Conservation (phyloP, 1,284 basidiomycete genomes). For the Cutaneotrichosporon cavernicola region DNA sequence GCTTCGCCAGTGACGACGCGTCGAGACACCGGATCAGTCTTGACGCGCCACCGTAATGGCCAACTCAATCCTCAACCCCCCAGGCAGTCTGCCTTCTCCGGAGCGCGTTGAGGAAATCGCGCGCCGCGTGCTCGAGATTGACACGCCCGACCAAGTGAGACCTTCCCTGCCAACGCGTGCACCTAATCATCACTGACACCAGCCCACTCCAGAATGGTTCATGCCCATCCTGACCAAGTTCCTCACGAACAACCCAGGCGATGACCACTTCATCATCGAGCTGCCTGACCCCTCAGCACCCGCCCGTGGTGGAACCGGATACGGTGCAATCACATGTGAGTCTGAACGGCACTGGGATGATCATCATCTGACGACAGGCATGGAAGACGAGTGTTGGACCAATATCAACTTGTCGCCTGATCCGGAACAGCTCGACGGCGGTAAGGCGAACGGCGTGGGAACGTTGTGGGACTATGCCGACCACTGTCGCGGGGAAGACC, state of each 20-base stretch:
- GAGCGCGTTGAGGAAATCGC: slow-evolving; percentile 17
- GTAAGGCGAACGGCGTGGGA: slow-evolving; percentile 38
- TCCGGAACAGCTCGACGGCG: slow-evolving; percentile 33
- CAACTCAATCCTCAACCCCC: slow-evolving; percentile 15
- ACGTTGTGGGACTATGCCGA: slow-evolving; percentile 37
- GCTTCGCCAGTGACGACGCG: not conserved
- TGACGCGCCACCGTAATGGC: not conserved
- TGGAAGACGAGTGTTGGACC: slow-evolving; percentile 48
- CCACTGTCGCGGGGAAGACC: slow-evolving; percentile 10
- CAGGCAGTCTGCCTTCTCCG: slow-evolving; percentile 11
- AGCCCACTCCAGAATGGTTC: slow-evolving; percentile 33
- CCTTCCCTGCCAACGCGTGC: not conserved
- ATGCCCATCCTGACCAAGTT: slow-evolving; percentile 26
- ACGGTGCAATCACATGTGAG: slow-evolving; percentile 45
- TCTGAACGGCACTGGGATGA: not conserved
- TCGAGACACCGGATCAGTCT: not conserved
- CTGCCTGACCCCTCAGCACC: slow-evolving; percentile 21
- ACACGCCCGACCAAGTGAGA: slow-evolving; percentile 19
- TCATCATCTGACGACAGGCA: slow-evolving; percentile 30
- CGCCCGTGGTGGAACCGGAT: slow-evolving; percentile 38
- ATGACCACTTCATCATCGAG: slow-evolving; percentile 45
- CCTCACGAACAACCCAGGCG: slow-evolving; percentile 31
- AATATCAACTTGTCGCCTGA: slow-evolving; percentile 42
- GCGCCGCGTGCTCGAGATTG: slow-evolving; percentile 9
- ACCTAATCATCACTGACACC: not conserved